These are phyloP conservation scores for Suillus clintonianus DNA, from an alignment of 768 basidiomycete species.

Conservation along the genomic window DNA sequence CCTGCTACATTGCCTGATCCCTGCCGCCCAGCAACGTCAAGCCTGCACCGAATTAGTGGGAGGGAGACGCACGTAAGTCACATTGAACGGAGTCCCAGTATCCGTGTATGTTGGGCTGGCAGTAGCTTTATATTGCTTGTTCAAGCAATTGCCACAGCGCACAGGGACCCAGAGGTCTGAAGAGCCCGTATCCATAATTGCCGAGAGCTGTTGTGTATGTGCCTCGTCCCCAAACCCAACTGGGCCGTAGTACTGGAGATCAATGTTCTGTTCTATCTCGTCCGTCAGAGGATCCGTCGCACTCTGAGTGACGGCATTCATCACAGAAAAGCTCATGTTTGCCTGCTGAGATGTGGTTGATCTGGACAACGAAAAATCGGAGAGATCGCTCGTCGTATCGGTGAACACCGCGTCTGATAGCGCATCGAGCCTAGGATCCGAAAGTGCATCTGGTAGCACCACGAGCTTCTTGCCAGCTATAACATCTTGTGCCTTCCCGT, in stretches of 20 bases:
- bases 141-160: constrained; percentile 39
- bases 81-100: constrained; percentile 32
- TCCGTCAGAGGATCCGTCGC: constrained; percentile 35
- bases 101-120: constrained; percentile 45
- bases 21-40: constrained; percentile 24
- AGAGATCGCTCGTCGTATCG: neutral
- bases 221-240: constrained; percentile 55
- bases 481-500: neutral
- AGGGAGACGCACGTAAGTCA: constrained; percentile 46
- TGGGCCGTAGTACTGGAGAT: constrained; percentile 48
- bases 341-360: neutral
- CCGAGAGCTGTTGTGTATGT: constrained; percentile 43
- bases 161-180: constrained; percentile 62
- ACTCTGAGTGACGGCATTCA: neutral
- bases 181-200: constrained; percentile 72
- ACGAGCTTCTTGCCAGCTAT: neutral
- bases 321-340: neutral
- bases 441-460: neutral
- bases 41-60: neutral
- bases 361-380: neutral
- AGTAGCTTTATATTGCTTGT: constrained; percentile 38
- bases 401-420: neutral
- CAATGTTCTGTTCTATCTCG: constrained; percentile 38
- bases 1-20: constrained; percentile 58
- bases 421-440: neutral